Evolutionary conservation across 805 yeast species (phyloP), one percentile per base, ranked within the genome.

Genomic region (Kodamaea kakaduensis): DNA sequence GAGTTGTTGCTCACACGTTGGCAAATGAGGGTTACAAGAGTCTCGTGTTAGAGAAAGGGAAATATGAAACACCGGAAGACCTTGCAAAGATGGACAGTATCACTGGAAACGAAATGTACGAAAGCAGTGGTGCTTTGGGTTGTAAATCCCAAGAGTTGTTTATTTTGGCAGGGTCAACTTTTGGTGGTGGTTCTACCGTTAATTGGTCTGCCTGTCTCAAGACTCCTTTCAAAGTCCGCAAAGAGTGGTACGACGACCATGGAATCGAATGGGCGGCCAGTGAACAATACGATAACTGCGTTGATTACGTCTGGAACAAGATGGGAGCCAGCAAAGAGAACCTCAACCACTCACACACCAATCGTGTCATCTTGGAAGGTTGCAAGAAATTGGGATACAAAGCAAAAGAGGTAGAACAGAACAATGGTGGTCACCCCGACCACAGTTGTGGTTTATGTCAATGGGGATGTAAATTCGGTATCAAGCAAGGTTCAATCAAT

Each of bases 101-200:
- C 4, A 64, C 57, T 13, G 75, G 71, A 3, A 43, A 41, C 3
- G 52, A 51, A 6, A 48, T 69, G 31, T 73, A 59, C 45, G 78
- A 75, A 46, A 37, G 42, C 6, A 49, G 52, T 1, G 78, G 76
- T 2, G 32, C 48, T 2, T 5, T 73, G 3, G 33, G 60, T n/a
- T 44, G 69, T 6, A 34, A 25, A 6, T 65, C 63, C 41, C 61
- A 58, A 29, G 61, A 62, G 29, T 32, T 64, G 9, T 37, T 58
- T 8, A 41, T 71, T 3, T 47, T 73, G 29, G 77, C 79, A 0
- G 81, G 79, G 5, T 44, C 77, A 2, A 71, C 75, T 0, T 69
- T 75, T 36, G 81, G 81, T 5, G 81, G 80, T 9, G 80, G 80
- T 5, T 59, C 75, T 5, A 72, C 79, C 9, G 69, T 75, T 27